Percentiles rank a stretch among this genome's conserved stretches.
Conservation (phyloP, 78 protist genomes). For the Trichosphaerium sp. region DNA sequence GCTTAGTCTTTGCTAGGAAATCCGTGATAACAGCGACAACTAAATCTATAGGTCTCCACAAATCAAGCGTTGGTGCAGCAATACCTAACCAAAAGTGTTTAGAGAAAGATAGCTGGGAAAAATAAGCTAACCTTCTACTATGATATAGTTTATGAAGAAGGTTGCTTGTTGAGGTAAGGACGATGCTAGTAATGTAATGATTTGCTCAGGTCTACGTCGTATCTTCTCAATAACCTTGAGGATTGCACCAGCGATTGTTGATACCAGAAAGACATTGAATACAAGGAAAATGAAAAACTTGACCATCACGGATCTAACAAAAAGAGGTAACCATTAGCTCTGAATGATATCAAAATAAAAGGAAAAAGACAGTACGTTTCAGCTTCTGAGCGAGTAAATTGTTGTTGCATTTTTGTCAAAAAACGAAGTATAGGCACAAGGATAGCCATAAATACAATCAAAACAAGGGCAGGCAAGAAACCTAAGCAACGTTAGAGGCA, state of each 20-base stretch:
- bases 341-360: too few species aligned
- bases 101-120: too few species aligned
- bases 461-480: constrained; percentile 24
- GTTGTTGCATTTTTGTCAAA: too few species aligned
- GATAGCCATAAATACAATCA: constrained; percentile 35
- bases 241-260: constrained; percentile 48
- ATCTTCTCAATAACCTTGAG: constrained; percentile 39
- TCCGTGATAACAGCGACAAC: not conserved
- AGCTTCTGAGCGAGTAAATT: too few species aligned
- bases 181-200: constrained; percentile 9
- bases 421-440: constrained; percentile 31
- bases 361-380: too few species aligned
- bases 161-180: constrained; percentile 22
- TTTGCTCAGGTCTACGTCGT: constrained; percentile 4
- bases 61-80: not conserved
- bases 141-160: constrained; percentile 34
- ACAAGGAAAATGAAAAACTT: constrained; percentile 34
- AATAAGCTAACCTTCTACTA: too few species aligned
- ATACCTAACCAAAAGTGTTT: too few species aligned
- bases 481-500: too few species aligned
- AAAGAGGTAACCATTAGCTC: too few species aligned
- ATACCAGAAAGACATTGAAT: constrained; percentile 41
- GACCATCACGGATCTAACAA: constrained; percentile 13
- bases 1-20: constrained; percentile 13
- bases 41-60: not conserved